These are phyloP conservation scores for Trichophyton rubrum DNA, from an alignment of 2,329 filamentous ascomycete species.

Conservation along the genomic window DNA sequence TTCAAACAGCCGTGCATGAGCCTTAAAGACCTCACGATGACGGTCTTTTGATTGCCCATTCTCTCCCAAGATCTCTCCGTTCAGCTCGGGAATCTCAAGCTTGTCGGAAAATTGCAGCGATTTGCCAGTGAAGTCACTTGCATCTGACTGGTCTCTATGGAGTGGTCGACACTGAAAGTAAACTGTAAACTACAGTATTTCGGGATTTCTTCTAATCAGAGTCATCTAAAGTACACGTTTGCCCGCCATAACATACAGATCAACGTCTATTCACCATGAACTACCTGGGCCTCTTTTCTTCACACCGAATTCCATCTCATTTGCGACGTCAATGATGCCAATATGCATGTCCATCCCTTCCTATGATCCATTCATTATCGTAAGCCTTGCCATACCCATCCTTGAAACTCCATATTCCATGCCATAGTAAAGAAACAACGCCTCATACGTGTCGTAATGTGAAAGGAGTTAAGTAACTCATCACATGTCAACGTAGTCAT, in stretches of 20 bases:
- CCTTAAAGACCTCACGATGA: not conserved
- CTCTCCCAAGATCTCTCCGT: not conserved
- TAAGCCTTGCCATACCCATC: not conserved
- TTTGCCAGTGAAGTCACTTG: not conserved
- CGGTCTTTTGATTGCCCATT: not conserved
- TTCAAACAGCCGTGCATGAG: conserved; percentile 6
- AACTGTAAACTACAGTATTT: not conserved
- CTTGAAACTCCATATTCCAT: conserved; percentile 4
- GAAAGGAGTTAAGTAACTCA: not conserved
- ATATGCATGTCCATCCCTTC: not conserved
- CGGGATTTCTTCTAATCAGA: not conserved
- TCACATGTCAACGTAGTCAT: conserved; percentile 13
- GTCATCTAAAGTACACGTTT: not conserved
- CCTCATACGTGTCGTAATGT: not conserved
- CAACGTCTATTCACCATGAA: conserved; percentile 1
- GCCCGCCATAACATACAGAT: not conserved
- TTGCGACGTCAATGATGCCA: not conserved
- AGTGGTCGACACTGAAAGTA: not conserved
- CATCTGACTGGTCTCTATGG: too few species aligned
- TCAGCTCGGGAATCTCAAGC: not conserved
- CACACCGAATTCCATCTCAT: not conserved
- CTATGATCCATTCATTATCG: not conserved
- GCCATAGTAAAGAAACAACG: not conserved
- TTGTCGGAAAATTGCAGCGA: not conserved
- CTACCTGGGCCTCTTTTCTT: not conserved